A percentile compares a stretch with the other conserved stretches of the same genome.
Evolutionary conservation across 1,284 basidiomycete species (phyloP).

Genomic region (Sporisorium scitamineum): DNA sequence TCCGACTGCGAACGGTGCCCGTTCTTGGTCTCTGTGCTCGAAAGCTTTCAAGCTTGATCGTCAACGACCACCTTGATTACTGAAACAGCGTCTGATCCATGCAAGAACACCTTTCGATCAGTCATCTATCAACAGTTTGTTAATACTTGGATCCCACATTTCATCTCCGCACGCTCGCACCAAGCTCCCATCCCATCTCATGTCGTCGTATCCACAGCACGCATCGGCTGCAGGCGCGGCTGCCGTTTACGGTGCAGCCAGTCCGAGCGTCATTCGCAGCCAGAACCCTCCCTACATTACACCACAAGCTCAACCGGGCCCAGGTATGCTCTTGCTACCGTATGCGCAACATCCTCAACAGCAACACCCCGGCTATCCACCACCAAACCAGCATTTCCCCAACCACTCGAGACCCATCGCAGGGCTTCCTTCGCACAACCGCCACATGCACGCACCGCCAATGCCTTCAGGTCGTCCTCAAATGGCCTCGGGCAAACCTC

Average conservation of each 20-base stretch:
- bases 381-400: slow-evolving; percentile 21
- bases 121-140: neutral
- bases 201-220: slow-evolving; percentile 37
- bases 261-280: slow-evolving; percentile 30
- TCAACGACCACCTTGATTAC: neutral
- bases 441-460: slow-evolving; percentile 27
- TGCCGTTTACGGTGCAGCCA: slow-evolving; percentile 13
- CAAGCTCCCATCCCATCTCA: slow-evolving; percentile 20
- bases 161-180: slow-evolving; percentile 20
- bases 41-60: neutral
- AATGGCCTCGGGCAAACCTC: slow-evolving; percentile 3
- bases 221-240: slow-evolving; percentile 30
- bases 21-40: neutral
- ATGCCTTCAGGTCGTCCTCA: slow-evolving; percentile 17
- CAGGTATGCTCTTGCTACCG: slow-evolving; percentile 7
- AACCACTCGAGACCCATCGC: slow-evolving; percentile 29
- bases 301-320: slow-evolving; percentile 17
- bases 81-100: neutral
- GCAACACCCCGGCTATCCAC: slow-evolving; percentile 25
- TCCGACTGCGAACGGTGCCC: neutral
- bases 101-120: neutral
- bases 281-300: slow-evolving; percentile 34
- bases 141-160: slow-evolving; percentile 26
- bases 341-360: slow-evolving; percentile 27
- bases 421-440: slow-evolving; percentile 25